Percentiles rank a stretch among this genome's conserved stretches.
Conservation (phyloP, 495 filamentous ascomycete genomes). For the Cercophora scortea region DNA sequence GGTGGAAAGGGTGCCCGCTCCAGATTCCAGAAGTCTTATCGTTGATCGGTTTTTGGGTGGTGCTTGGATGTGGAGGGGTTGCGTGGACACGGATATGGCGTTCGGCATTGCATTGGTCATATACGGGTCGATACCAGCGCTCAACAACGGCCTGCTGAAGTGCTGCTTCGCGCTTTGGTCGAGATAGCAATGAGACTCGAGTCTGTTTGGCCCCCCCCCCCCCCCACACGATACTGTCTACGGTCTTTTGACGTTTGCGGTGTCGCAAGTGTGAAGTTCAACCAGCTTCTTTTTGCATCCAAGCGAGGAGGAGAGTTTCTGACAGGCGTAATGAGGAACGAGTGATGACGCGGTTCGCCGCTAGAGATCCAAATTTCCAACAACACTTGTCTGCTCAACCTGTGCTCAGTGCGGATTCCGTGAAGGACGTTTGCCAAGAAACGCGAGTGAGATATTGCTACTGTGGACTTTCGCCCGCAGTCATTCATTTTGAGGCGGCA, state of each 20-base stretch:
- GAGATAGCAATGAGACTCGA: slow-evolving; percentile 25
- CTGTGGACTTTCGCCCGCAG: too few relatives aligned
- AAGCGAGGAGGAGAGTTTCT: slow-evolving; percentile 4
- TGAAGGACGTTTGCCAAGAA: too few relatives aligned
- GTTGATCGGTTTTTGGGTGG: slow-evolving; percentile 38
- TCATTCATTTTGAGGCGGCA: too few relatives aligned
- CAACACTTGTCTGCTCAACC: background rate
- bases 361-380: background rate
- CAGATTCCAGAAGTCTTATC: slow-evolving; percentile 86
- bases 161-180: slow-evolving; percentile 14
- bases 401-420: too few relatives aligned
- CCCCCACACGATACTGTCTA: slow-evolving; percentile 8
- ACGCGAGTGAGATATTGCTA: too few relatives aligned
- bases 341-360: slow-evolving; percentile 7
- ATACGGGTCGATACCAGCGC: slow-evolving; percentile 21
- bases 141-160: slow-evolving; percentile 21
- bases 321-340: slow-evolving; percentile 9
- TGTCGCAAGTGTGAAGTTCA: background rate
- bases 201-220: slow-evolving; percentile 12
- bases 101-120: slow-evolving; percentile 32
- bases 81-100: slow-evolving; percentile 7
- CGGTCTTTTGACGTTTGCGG: slow-evolving; percentile 6
- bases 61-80: slow-evolving; percentile 23
- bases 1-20: slow-evolving; percentile 87
- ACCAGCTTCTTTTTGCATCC: too few relatives aligned